Percentiles rank a stretch among this genome's conserved stretches.
phyloP scores from a whole-genome alignment of 169 alveolate species.

The Pseudocohnilembus persalinus region DNA sequence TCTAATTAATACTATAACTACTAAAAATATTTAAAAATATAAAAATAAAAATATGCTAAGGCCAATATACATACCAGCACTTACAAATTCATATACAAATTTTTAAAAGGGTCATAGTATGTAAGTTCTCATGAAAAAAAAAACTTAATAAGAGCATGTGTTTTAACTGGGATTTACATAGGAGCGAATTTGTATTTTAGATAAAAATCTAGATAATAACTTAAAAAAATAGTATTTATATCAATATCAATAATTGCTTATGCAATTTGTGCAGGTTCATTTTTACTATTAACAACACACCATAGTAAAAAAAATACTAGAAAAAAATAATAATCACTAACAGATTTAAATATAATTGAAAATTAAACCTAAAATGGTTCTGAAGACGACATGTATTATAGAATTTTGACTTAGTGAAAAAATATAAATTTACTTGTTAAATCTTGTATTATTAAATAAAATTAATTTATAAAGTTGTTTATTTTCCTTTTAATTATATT shows the following conservation, averaged over 20 bases:
- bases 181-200: not conserved
- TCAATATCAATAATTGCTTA: not conserved
- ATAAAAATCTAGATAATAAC: not conserved
- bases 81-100: not conserved
- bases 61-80: not conserved
- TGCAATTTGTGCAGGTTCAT: not conserved
- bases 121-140: not conserved
- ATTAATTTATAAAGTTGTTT: too few species aligned
- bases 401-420: too few species aligned
- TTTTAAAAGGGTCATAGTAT: not conserved
- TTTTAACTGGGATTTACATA: not conserved
- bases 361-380: too few species aligned
- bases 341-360: too few species aligned
- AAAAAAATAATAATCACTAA: too few species aligned
- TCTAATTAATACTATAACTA: not conserved
- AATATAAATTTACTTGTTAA: too few species aligned
- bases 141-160: not conserved
- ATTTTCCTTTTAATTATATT: too few species aligned
- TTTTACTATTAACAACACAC: not conserved
- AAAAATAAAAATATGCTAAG: too few species aligned
- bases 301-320: not conserved
- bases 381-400: too few species aligned
- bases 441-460: too few species aligned
- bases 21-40: too few species aligned
- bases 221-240: not conserved